Evolutionary conservation across 140 eudicot genomes (phyloP), one percentile per base, ranked within the genome.

Genomic region (Flaveria floridana): DNA sequence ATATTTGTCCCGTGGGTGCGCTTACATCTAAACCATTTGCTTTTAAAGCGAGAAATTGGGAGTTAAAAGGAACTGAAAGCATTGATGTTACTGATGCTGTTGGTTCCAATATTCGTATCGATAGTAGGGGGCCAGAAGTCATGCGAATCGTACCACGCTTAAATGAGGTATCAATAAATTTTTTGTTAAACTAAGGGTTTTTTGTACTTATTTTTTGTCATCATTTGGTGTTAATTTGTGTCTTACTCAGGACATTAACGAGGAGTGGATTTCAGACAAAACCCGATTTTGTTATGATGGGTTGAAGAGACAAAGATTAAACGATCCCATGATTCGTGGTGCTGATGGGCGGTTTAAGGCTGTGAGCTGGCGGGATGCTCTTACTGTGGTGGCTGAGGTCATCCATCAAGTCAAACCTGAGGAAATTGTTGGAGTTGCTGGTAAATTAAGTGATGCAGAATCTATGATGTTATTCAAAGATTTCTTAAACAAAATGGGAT

Each of bases 241-340:
- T 55, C 26, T 71, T 72, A 76, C 37, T 44, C 82, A 93, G 99
- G 99, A 94, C 79, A 89, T 94, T 68, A 94, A 94, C 59, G 99
- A 94, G 81, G 99, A 94, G 67, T 94, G 99, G 99, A 94, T 94
- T 79, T 94, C 99, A 3, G 99, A 94, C 74, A 94, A 94, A 79
- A 94, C 99, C 8, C 88, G 99, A 18, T 94, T 90, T 86, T 90
- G 84, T 73, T 94, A 94, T 74, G 99, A 94, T 75, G 99, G 99
- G 50, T 77, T 94, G 84, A 94, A 94, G 89, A 88, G 99, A 84
- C 99, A 94, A 75, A 81, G 99, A 80, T 80, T 94, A 50, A 90
- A 91, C 55, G 99, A 94, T 62, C 99, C 99, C 6, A 94, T 94
- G 99, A 84, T 94, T 61, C 96, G 99, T 11, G 96, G 86, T 62